Evolutionary conservation across 768 basidiomycete genomes (phyloP).

Genomic region (Lactarius deliciosus): DNA sequence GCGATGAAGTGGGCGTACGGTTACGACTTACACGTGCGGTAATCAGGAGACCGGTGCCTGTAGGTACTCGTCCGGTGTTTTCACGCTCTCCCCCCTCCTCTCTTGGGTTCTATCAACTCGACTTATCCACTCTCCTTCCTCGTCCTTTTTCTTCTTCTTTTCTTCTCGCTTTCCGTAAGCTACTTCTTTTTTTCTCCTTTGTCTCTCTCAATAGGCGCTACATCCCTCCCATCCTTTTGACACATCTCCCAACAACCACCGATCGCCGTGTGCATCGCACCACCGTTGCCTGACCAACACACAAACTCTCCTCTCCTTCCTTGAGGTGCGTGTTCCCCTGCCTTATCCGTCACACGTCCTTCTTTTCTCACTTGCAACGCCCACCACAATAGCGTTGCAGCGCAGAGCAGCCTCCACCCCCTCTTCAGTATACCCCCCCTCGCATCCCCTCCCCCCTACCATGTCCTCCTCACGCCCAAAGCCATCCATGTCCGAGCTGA

Average conservation of each 20-base stretch:
- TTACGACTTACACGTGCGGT: constrained; percentile 9
- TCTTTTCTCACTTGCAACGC: neutral
- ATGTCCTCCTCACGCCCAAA: constrained; percentile 63
- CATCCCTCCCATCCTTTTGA: constrained; percentile 7
- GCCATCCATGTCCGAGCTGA: constrained; percentile 81
- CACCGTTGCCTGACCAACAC: constrained; percentile 13
- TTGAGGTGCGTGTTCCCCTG: neutral
- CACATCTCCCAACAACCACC: constrained; percentile 7
- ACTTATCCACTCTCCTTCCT: constrained; percentile 8
- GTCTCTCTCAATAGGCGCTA: constrained; percentile 4
- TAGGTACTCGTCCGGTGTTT: neutral
- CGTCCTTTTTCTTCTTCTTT: neutral
- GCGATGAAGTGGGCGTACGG: constrained; percentile 1
- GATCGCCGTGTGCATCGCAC: constrained; percentile 12
- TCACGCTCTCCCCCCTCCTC: constrained; percentile 2
- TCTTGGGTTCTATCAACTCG: neutral
- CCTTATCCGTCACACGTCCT: constrained; percentile 1
- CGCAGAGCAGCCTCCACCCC: neutral
- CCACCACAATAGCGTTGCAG: neutral
- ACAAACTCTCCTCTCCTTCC: neutral
- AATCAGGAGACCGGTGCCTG: neutral
- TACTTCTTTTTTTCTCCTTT: neutral
- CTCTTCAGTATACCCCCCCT: neutral
- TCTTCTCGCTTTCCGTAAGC: neutral
- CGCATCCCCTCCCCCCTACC: constrained; percentile 1